Evolutionary conservation across 305 asterid genomes (phyloP), one percentile per base, ranked within the genome.

Genomic region (Solanum aculeatissimum): DNA sequence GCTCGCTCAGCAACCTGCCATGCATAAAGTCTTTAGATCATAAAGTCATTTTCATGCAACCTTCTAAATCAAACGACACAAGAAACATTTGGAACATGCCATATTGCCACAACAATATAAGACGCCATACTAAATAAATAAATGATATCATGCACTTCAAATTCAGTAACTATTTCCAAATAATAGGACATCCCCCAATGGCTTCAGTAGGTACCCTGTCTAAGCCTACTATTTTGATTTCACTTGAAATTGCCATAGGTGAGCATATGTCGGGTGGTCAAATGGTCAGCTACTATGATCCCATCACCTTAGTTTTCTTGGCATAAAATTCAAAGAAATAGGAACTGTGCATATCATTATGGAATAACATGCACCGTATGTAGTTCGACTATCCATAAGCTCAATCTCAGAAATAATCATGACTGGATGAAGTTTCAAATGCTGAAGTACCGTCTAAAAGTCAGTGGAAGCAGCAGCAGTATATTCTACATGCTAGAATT

Each of bases 1-100:
- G 99, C 99, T 49, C 98, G 90, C 85, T 96, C 98, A 16, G 98
- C 97, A 85, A 96, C 98, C 99, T 96, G 92, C 80, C 83, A 75
- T 70, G 23, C 40, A 86, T 62, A 85, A 85, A 84, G 83, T 71
- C 62, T 79, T 87, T 65, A 57, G 81, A 16, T 82, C 65, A 82
- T 82, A 74, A 71, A 53, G 70, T 51, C 54, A 82, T 62, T 66
- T 16, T 6, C 23, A 14, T 60, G 85, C 47, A 69, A 85, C 47
- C 65, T 77, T 77, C 47, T 18, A 29, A 77, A 75, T 15, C 45
- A 49, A 70, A 29, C 18, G 15, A 49, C 62, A 27, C 42, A 75
- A 27, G 63, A 49, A 75, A 27, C 82, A 49, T 75, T 75, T 14
- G 23, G 43, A 75, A 25, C 43, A 9, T 43, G 51, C 82, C 27